A percentile compares a stretch with the other conserved stretches of the same genome.
Conservation (phyloP, 352 stramenopile species). For the Pythium dissimile region DNA sequence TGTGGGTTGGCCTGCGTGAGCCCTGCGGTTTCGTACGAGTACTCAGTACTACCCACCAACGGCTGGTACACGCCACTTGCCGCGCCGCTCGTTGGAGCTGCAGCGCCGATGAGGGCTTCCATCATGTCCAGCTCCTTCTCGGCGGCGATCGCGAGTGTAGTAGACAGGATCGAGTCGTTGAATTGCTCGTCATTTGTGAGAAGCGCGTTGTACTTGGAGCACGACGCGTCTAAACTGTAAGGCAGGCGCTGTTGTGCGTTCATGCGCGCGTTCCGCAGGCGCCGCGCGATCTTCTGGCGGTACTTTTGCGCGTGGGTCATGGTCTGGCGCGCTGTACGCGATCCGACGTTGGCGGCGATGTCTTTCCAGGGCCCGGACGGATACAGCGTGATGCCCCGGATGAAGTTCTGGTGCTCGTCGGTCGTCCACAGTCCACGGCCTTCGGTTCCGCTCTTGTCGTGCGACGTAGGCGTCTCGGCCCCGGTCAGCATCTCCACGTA, state of each 20-base stretch:
- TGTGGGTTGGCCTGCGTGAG: conserved; percentile 36
- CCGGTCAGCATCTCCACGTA: conserved; percentile 25
- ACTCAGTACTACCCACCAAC: conserved; percentile 26
- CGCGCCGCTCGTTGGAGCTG: background rate
- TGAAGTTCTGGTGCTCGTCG: conserved; percentile 71
- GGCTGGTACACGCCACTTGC: conserved; percentile 36
- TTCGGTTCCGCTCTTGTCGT: conserved; percentile 35
- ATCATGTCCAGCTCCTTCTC: conserved; percentile 71
- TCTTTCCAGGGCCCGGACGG: conserved; percentile 74
- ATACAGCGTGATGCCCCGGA: conserved; percentile 76
- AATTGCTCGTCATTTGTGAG: conserved; percentile 75
- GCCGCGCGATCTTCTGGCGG: conserved; percentile 74
- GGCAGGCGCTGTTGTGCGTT: conserved; percentile 60
- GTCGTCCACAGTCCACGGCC: conserved; percentile 68
- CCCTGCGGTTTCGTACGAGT: background rate
- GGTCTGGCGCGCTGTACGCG: conserved; percentile 68
- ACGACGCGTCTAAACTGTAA: conserved; percentile 68
- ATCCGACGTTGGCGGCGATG: conserved; percentile 67
- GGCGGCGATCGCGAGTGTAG: conserved; percentile 65
- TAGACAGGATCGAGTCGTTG: conserved; percentile 76
- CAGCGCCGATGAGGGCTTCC: conserved; percentile 28
- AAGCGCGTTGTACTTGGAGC: conserved; percentile 57
- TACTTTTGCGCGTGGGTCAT: conserved; percentile 87
- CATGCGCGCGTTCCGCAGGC: conserved; percentile 67
- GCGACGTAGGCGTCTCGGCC: conserved; percentile 15